phyloP scores from a whole-genome alignment of 2,329 filamentous ascomycete genomes.

The Aureobasidium sp. region DNA sequence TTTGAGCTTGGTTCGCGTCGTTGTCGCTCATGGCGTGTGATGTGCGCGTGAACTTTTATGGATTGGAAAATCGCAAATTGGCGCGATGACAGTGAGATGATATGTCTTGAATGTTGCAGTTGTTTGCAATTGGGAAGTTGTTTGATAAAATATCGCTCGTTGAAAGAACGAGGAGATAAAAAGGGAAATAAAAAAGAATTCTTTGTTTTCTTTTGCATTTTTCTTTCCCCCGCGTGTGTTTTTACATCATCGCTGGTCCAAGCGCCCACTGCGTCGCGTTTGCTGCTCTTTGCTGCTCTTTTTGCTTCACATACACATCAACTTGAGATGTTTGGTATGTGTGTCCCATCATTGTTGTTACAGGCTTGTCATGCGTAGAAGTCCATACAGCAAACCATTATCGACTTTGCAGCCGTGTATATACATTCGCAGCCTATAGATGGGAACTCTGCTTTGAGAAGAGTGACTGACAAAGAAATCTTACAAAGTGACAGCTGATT shows the following conservation, averaged over 20 bases:
- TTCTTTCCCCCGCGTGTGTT: background rate
- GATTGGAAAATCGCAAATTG: background rate
- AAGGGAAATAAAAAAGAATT: background rate
- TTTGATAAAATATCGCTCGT: background rate
- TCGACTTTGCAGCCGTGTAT: too few relatives aligned
- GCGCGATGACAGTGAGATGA: background rate
- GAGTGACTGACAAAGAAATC: too few relatives aligned
- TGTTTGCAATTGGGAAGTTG: background rate
- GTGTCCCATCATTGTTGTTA: too few relatives aligned
- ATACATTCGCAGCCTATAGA: too few relatives aligned
- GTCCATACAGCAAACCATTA: too few relatives aligned
- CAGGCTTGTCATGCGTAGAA: too few relatives aligned
- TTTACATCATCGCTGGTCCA: background rate
- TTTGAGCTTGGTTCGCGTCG: background rate
- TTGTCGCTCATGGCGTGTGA: background rate
- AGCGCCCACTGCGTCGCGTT: background rate
- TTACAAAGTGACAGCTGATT: too few relatives aligned
- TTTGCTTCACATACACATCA: too few relatives aligned
- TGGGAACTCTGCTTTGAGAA: too few relatives aligned
- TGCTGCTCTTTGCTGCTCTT: too few relatives aligned
- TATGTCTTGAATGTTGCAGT: background rate
- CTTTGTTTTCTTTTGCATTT: constrained; percentile 14
- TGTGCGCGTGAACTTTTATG: background rate
- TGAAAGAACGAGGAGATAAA: background rate
- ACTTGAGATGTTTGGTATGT: too few relatives aligned